Base-by-base conservation (phyloP, 225 moss, liverwort and hornwort species). In the Neckera pumila region DNA sequence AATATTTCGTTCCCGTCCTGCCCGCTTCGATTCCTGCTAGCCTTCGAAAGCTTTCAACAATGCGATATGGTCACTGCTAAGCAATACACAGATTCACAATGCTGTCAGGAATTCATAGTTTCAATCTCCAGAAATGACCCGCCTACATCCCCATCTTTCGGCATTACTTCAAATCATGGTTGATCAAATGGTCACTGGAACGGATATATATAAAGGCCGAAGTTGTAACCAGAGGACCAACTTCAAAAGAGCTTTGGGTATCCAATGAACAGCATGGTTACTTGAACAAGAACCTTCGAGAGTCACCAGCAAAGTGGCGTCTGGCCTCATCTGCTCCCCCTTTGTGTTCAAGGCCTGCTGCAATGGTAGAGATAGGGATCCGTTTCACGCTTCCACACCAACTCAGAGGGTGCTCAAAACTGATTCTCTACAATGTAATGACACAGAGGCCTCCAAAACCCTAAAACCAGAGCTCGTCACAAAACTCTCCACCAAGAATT, bases 261-360 rank as follows among this genome's bases (percentile, higher is more conserved):
- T 81, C 64, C 60, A 82, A 76, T 86, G 43, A 83, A 79, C 69
- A 81, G 79, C 67, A 86, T 81, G 81, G 81, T 62, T 81, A 21
- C 43, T 74, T 61, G 61, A 86, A 86, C 47, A 66, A 43, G 36
- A 60, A 99, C 96, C 99, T 99, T 87, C 96, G 96, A 86, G 95
- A 92, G 57, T 96, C 97, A 76, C 97, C 97, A 90, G 99, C 96
- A 86, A 99, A 97, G 73, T 87, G 88, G 53, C 97, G 89, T 86
- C 97, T 93, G 57, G 99, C 95, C 73, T 95, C 97, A 93, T 99
- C 99, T 58, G 99, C 99, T 90, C 97, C 99, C 87, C 96, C 96
- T 88, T 99, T 99, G 51, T 94, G 92, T 86, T 97, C 99, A 77
- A 99, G 91, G 73, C 95, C 99, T 85, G 97, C 96, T 77, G 99